Base-by-base conservation (phyloP, 352 stramenopile species). In the Phytopythium boreale region DNA sequence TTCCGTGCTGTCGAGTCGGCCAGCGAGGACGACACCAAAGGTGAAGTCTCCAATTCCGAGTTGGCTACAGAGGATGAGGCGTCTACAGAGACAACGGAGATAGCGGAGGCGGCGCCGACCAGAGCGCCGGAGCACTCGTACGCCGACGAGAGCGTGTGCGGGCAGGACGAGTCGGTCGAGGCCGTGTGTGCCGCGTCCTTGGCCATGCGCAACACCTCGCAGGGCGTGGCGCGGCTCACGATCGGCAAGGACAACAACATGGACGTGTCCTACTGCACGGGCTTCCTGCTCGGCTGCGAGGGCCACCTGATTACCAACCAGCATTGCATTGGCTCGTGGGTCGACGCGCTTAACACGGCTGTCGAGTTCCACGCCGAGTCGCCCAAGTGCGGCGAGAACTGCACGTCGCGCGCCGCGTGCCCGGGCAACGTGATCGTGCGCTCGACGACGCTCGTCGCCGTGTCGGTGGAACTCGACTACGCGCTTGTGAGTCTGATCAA, bases 301-400 rank as follows among this genome's bases (percentile, higher is more conserved):
- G 85, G 82, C 17, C 82, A 93, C 64, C 49, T 93, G 58, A 68
- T 93, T 60, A 93, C 85, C 15, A 93, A 93, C 72, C 70, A 93
- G 56, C 85, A 93, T 63, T 93, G 85, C 58, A 90, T 93, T 22
- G 46, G 72, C 24, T 68, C 80, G 29, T 78, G 65, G 53, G 67
- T 86, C 61, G 82, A 93, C 56, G 85, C 85, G 17, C 61, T 81
- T 39, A 90, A 90, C 60, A 92, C 83, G 5, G 75, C 75, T 43
- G 84, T 88, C 31, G 86, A 94, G 69, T 90, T 94, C 56, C 69
- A 73, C 55, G 85, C 83, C 7, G 63, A 89, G 31, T 70, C 78
- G 6, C 24, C 37, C 0, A 68, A 22, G 0, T 92, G 86, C 56
- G 53, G 41, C 2, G 49, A 57, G 5, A 66, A 71, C 26, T 94